Percentiles rank a stretch among this genome's conserved stretches.
Conservation (phyloP, 306 rosid species). For the Dalbergia oliveri region DNA sequence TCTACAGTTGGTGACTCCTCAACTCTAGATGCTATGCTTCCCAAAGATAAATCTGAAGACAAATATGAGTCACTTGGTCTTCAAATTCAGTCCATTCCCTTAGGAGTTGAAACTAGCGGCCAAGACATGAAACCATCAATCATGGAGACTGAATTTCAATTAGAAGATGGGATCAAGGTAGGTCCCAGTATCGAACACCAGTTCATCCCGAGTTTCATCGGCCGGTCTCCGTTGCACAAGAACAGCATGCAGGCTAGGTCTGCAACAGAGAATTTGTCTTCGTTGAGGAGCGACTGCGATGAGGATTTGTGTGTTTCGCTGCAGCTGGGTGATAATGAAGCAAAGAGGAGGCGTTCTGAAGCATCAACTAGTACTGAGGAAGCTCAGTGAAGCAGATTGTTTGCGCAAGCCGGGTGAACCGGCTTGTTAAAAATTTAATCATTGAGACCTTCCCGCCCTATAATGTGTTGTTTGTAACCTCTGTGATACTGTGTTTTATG, state of each 20-base stretch:
- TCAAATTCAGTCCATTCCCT: constrained; percentile 85
- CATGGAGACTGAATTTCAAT: constrained; percentile 72
- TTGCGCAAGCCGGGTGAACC: constrained; percentile 47
- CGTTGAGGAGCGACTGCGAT: constrained; percentile 66
- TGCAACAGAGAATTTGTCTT: constrained; percentile 78
- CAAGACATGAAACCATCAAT: constrained; percentile 60
- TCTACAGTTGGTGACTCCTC: constrained; percentile 92
- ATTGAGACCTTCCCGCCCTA: constrained; percentile 37
- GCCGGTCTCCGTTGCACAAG: constrained; percentile 77
- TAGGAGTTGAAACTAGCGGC: constrained; percentile 67
- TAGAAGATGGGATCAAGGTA: constrained; percentile 74
- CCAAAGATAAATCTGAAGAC: constrained; percentile 77
- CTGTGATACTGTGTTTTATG: constrained; percentile 42
- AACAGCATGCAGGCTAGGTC: constrained; percentile 54
- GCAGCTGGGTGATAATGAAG: constrained; percentile 95
- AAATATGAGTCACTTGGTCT: constrained; percentile 88
- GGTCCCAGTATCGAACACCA: constrained; percentile 89
- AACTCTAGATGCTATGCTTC: constrained; percentile 71
- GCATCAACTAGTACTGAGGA: constrained; percentile 79
- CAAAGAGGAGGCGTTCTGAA: constrained; percentile 87
- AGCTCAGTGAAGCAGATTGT: constrained; percentile 53
- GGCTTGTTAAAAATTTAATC: constrained; percentile 22
- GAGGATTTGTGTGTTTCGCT: constrained; percentile 86
- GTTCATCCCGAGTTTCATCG: constrained; percentile 82
- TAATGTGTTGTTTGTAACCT: constrained; percentile 41